phyloP scores from a whole-genome alignment of 129 eudicot genomes.

The Gnaphalium uliginosum region DNA sequence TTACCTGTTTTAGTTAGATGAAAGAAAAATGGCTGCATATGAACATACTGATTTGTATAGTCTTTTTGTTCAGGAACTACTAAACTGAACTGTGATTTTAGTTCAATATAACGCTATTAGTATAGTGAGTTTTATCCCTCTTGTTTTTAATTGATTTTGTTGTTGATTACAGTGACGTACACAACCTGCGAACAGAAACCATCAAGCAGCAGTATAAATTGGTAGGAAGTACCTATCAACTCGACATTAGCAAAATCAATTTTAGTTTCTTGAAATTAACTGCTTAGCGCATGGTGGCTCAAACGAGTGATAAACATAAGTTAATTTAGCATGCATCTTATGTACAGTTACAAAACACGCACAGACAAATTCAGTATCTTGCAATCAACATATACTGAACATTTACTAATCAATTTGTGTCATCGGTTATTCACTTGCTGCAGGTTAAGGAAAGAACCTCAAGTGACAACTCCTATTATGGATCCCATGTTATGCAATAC shows the following conservation, averaged over 20 bases:
- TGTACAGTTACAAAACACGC: not conserved
- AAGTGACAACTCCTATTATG: slow-evolving; percentile 60
- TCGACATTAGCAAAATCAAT: not conserved
- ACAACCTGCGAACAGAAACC: slow-evolving; percentile 75
- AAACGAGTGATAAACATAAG: not conserved
- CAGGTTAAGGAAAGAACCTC: slow-evolving; percentile 89
- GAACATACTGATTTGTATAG: not conserved
- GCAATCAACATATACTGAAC: not conserved
- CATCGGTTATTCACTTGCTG: slow-evolving; percentile 26
- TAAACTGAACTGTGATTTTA: not conserved
- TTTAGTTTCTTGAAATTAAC: not conserved
- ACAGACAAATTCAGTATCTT: not conserved
- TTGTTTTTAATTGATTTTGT: slow-evolving; percentile 10
- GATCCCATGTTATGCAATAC: slow-evolving; percentile 97
- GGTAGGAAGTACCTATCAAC: slow-evolving; percentile 42
- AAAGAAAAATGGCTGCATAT: slow-evolving; percentile 1
- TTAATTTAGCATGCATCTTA: not conserved
- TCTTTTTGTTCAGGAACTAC: not conserved
- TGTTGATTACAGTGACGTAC: slow-evolving; percentile 65
- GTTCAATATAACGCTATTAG: no score
- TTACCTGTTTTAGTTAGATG: not conserved
- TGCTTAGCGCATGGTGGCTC: not conserved
- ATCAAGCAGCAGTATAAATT: slow-evolving; percentile 74
- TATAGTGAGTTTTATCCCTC: not conserved
- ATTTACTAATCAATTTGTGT: not conserved